Conservation (phyloP, 371 early-diverging fungal species). For the Synchytrium microbalum region DNA sequence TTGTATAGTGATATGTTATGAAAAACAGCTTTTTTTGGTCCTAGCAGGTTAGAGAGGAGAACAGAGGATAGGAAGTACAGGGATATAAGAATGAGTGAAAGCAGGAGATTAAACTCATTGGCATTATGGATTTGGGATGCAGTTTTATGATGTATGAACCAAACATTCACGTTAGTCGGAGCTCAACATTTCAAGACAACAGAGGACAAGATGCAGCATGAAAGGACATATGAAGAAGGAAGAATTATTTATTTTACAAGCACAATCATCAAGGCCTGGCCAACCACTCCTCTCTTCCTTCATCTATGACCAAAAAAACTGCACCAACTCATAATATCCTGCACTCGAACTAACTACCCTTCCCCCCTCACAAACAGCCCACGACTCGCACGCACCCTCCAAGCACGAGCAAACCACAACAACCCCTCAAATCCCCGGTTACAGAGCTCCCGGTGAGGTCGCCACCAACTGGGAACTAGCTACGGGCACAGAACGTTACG, state of each 20-base stretch:
- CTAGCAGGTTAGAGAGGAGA: not conserved
- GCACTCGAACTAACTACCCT: not conserved
- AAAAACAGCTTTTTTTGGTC: not conserved
- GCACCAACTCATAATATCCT: too few species aligned
- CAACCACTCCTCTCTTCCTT: not conserved
- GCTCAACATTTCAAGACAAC: too few species aligned
- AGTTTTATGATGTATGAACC: not conserved
- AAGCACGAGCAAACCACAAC: not conserved
- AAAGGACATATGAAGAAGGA: not conserved
- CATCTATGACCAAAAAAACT: too few species aligned
- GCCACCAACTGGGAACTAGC: constrained; percentile 87
- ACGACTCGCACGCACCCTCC: not conserved
- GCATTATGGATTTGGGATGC: not conserved
- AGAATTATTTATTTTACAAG: not conserved
- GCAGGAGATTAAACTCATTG: not conserved
- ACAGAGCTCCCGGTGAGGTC: constrained; percentile 37
- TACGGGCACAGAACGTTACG: constrained; percentile 86
- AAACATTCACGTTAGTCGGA: too few species aligned
- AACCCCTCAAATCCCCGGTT: constrained; percentile 26
- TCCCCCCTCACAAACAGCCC: not conserved
- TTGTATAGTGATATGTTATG: not conserved
- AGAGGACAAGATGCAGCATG: too few species aligned
- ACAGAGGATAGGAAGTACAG: not conserved
- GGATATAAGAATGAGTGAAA: not conserved
- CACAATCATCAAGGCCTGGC: not conserved